A percentile compares a stretch with the other conserved stretches of the same genome.
Conservation (phyloP, 257 asterid species). For the Solanum arcanum region DNA sequence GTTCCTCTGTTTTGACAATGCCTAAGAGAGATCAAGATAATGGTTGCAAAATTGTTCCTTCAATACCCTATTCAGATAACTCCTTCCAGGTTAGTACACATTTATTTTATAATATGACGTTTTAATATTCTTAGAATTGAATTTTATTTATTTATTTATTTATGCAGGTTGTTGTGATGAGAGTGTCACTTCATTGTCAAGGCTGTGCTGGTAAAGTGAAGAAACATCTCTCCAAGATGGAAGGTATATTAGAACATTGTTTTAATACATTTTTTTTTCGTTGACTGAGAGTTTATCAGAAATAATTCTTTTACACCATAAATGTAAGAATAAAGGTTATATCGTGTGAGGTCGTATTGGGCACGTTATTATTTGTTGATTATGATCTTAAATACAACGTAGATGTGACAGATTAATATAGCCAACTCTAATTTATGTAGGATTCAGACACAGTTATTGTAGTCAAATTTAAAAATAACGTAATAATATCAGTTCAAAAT, state of each 20-base stretch:
- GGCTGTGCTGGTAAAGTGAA: constrained; percentile 81
- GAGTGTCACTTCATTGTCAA: constrained; percentile 83
- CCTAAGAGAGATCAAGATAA: constrained; percentile 3
- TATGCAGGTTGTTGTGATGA: constrained; percentile 73
- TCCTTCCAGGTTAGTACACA: constrained; percentile 29
- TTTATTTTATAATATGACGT: neutral
- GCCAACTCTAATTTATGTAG: neutral
- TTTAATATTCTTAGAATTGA: neutral
- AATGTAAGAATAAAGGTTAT: neutral
- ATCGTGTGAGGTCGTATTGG: neutral
- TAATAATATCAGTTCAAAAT: neutral
- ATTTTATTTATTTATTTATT: neutral
- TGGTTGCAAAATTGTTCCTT: constrained; percentile 12
- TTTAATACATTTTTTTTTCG: neutral
- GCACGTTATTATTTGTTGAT: neutral
- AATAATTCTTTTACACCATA: neutral
- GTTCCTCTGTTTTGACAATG: constrained; percentile 9
- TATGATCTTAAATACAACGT: neutral
- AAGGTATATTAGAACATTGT: constrained; percentile 26
- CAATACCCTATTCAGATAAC: constrained; percentile 14
- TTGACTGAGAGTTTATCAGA: neutral
- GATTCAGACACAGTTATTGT: neutral
- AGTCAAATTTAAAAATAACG: neutral
- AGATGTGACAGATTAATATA: neutral
- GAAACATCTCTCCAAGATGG: constrained; percentile 79